Conservation (phyloP, 495 filamentous ascomycete genomes). For the Rusavskia elegans region DNA sequence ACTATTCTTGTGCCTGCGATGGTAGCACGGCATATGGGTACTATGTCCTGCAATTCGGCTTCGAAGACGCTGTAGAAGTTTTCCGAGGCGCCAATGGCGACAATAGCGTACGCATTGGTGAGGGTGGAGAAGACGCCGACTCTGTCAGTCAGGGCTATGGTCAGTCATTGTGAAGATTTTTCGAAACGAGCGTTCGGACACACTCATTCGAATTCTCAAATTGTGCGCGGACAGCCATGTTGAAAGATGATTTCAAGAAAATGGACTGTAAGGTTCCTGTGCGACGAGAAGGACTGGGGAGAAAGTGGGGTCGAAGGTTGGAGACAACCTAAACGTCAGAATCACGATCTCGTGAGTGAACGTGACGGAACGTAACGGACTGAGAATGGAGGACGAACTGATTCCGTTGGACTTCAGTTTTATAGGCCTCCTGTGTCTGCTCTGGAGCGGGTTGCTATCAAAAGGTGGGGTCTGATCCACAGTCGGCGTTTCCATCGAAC, state of each 20-base stretch:
- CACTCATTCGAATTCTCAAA: slow-evolving; percentile 99
- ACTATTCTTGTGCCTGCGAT: slow-evolving; percentile 94
- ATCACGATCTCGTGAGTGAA: too few species aligned
- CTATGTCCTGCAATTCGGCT: slow-evolving; percentile 90
- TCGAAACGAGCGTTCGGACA: slow-evolving; percentile 15
- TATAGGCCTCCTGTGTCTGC: too few species aligned
- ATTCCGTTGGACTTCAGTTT: too few species aligned
- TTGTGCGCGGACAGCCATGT: slow-evolving; percentile 71
- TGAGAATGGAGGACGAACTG: too few species aligned
- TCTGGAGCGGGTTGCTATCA: too few species aligned
- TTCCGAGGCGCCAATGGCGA: slow-evolving; percentile 86
- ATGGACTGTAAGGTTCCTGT: background rate
- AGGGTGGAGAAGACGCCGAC: slow-evolving; percentile 93
- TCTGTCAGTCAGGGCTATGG: slow-evolving; percentile 27
- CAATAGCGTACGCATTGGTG: slow-evolving; percentile 88
- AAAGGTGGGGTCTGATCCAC: too few species aligned
- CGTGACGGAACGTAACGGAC: too few species aligned
- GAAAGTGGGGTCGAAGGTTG: background rate
- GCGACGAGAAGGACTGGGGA: background rate
- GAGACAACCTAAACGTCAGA: too few species aligned
- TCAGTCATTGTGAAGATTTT: background rate
- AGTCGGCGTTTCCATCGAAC: too few species aligned
- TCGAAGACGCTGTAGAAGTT: slow-evolving; percentile 99
- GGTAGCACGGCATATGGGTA: slow-evolving; percentile 94
- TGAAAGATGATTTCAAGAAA: slow-evolving; percentile 6